Evolutionary conservation across 1,284 basidiomycete species (phyloP).

Genomic region (Trichosporon coremiiforme): DNA sequence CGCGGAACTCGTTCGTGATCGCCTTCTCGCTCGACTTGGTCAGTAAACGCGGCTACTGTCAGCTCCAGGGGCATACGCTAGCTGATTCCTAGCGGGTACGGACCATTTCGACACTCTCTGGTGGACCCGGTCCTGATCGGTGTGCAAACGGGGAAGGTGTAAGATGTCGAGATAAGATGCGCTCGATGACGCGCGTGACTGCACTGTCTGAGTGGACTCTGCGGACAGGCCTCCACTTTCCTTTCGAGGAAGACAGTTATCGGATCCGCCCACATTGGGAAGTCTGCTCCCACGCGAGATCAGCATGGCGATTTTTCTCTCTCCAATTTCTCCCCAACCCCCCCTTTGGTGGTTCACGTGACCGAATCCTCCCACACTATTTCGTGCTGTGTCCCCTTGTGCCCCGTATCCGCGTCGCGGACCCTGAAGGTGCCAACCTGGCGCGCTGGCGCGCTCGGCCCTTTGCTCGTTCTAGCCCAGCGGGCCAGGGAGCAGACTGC

Average conservation of each 20-base stretch:
- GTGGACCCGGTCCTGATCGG: neutral
- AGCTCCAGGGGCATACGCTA: neutral
- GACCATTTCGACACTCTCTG: constrained; percentile 19
- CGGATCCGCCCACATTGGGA: neutral
- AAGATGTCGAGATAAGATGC: neutral
- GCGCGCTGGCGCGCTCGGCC: constrained; percentile 15
- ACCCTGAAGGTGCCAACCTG: constrained; percentile 18
- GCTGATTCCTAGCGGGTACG: neutral
- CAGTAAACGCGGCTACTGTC: constrained; percentile 30
- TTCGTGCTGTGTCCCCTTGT: neutral
- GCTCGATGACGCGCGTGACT: constrained; percentile 7
- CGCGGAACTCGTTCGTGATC: constrained; percentile 43
- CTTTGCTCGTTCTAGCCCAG: neutral
- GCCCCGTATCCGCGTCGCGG: constrained; percentile 17
- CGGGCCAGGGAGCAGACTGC: neutral
- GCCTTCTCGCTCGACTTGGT: constrained; percentile 34
- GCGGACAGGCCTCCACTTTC: constrained; percentile 5
- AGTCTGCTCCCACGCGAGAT: neutral
- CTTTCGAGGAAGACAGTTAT: neutral
- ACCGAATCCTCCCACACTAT: neutral
- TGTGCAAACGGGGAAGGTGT: neutral
- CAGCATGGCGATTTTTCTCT: neutral
- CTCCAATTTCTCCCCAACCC: too few relatives aligned
- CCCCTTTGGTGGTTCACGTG: neutral
- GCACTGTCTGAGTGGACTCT: constrained; percentile 1